phyloP scores from a whole-genome alignment of 345 rosid species.

The Camelina sativa region DNA sequence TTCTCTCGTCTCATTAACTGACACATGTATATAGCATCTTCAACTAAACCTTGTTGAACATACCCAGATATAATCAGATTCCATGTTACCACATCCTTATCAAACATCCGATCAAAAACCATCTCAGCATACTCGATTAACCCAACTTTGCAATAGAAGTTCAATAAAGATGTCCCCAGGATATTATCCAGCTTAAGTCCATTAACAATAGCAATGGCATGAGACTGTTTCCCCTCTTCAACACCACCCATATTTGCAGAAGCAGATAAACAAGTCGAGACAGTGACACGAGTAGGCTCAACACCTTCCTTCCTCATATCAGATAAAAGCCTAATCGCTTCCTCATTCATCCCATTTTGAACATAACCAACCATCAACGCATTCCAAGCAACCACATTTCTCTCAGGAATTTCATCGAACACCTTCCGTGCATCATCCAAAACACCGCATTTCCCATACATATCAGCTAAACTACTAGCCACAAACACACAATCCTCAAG shows the following conservation, averaged over 20 bases:
- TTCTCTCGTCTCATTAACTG: constrained; percentile 55
- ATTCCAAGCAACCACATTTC: constrained; percentile 70
- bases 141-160: constrained; percentile 75
- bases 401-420: constrained; percentile 60
- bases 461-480: constrained; percentile 66
- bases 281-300: constrained; percentile 63
- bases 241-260: constrained; percentile 64
- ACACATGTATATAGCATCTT: constrained; percentile 61
- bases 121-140: constrained; percentile 69
- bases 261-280: constrained; percentile 72
- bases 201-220: constrained; percentile 58
- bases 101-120: constrained; percentile 55
- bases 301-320: constrained; percentile 63
- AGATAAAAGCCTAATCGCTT: constrained; percentile 53
- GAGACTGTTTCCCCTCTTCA: constrained; percentile 77
- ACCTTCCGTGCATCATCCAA: constrained; percentile 63
- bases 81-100: constrained; percentile 77
- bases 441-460: constrained; percentile 70
- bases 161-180: constrained; percentile 69
- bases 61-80: constrained; percentile 74
- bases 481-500: constrained; percentile 66
- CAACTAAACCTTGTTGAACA: constrained; percentile 53
- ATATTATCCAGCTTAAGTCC: constrained; percentile 67
- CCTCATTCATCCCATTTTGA: constrained; percentile 62
- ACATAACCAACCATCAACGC: constrained; percentile 63